Evolutionary conservation across 176 grass and related monocot species (phyloP), one percentile per base, ranked within the genome.

Genomic region (Secale cereale): DNA sequence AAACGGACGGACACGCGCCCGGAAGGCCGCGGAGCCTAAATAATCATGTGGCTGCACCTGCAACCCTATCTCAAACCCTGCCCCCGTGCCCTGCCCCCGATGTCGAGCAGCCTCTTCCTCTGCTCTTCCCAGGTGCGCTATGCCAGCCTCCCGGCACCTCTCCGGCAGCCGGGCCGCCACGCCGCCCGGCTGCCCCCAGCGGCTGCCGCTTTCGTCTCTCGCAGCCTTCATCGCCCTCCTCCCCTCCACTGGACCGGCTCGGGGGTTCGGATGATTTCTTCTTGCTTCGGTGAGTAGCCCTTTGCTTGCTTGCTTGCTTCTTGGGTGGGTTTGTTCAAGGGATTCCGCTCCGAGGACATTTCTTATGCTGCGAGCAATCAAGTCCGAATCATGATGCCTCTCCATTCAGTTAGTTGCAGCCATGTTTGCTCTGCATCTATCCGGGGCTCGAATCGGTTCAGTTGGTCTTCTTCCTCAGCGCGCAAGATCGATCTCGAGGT

Each of bases 241-340:
- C 40, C 78, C 25, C 78, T 80, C 61, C 41, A 32, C 78, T 80
- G 61, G 78, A 50, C 27, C 8, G 78, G 78, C 40, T 45, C 63
- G 17, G 78, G 78, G 61, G 31, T 45, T 66, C 40, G 61, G 19
- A 15, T 46, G 78, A 66, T 80, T 45, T 66, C 78, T 31, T 48
- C 33, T 79, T 66, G 61, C 41, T 23, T 80, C 17, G 78, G 78
- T 80, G 12, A 66, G 61, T n/a, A 15, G 39, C 43, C 41, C 52
- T 22, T 52, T 52, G 48, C 48, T 15, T 45, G 33, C 33, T 54
- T 65, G 37, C 60, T 65, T 6, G 31, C 75, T 77, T 36, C 30
- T 37, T 79, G 25, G 16, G 26, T 78, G 56, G 3, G 19, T 56
- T 56, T 30, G 61, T 56, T 76, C 9, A 16, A 25, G 30, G 45